phyloP scores from a whole-genome alignment of 371 early-diverging fungal genomes.

The Mucor sp. region DNA sequence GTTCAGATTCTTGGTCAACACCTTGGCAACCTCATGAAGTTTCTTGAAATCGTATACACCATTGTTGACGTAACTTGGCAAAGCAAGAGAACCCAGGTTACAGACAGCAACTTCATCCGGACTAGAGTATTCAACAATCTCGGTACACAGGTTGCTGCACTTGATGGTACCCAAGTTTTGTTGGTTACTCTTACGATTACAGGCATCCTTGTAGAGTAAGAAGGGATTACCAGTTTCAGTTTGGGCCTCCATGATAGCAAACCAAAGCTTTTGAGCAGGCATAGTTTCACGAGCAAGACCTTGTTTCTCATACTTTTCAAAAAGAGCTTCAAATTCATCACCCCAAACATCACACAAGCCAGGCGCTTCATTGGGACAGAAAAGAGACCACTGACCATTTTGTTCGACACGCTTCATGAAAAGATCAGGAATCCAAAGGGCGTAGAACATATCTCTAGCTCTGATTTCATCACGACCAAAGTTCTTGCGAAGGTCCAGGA shows the following conservation, averaged over 20 bases:
- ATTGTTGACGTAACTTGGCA: constrained; percentile 86
- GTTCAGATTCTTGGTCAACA: constrained; percentile 94
- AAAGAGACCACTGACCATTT: constrained; percentile 95
- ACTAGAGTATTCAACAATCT: constrained; percentile 96
- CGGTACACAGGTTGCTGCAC: constrained; percentile 84
- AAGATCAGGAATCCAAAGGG: constrained; percentile 99
- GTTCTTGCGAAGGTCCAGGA: constrained; percentile 98
- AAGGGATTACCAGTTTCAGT: constrained; percentile 99
- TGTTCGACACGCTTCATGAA: constrained; percentile 99
- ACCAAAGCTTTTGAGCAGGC: constrained; percentile 99
- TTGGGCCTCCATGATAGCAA: constrained; percentile 96
- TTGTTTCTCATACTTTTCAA: constrained; percentile 84
- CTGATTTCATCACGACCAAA: constrained; percentile 98
- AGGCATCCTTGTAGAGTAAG: constrained; percentile 97
- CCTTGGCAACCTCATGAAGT: constrained; percentile 75
- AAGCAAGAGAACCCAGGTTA: constrained; percentile 97
- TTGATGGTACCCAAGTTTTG: constrained; percentile 97
- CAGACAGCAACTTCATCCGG: constrained; percentile 99
- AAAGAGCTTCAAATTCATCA: constrained; percentile 92
- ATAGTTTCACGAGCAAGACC: constrained; percentile 87
- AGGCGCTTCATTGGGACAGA: constrained; percentile 97
- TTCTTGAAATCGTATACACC: constrained; percentile 76
- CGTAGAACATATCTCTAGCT: constrained; percentile 97
- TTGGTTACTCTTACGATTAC: constrained; percentile 98
- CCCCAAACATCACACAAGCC: constrained; percentile 96